Evolutionary conservation across 2,329 filamentous ascomycete genomes (phyloP).

Genomic region (Beauveria pseudobassiana): DNA sequence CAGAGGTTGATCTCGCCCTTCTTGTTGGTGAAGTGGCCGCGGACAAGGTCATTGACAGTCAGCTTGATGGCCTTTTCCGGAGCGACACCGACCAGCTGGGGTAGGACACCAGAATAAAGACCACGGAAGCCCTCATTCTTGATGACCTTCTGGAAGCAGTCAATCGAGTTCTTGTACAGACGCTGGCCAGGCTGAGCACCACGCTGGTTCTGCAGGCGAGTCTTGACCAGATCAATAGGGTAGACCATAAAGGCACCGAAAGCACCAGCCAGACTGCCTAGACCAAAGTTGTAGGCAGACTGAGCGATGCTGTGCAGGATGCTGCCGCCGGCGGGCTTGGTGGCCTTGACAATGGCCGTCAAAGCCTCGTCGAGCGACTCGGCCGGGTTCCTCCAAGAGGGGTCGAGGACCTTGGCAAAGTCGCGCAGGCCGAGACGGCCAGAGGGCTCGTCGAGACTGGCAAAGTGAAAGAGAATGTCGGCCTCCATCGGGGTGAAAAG

Average conservation of each 20-base stretch:
- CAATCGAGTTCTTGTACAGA: conserved; percentile 93
- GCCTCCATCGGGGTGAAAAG: conserved; percentile 98
- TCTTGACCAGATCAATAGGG: conserved; percentile 97
- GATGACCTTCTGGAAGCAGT: conserved; percentile 90
- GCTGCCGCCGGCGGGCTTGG: conserved; percentile 16
- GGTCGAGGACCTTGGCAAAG: conserved; percentile 91
- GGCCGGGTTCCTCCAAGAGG: conserved; percentile 70
- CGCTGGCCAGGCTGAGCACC: conserved; percentile 73
- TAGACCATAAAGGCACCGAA: conserved; percentile 99
- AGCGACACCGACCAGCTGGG: conserved; percentile 94
- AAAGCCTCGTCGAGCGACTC: conserved; percentile 43
- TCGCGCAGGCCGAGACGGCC: conserved; percentile 74
- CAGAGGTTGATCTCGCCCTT: conserved; percentile 64
- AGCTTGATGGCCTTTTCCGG: conserved; percentile 99
- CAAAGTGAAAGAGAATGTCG: conserved; percentile 98
- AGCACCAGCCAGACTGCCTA: conserved; percentile 85
- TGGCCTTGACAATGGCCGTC: conserved; percentile 29
- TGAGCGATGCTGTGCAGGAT: conserved; percentile 54
- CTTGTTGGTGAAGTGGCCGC: conserved; percentile 67
- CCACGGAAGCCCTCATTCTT: conserved; percentile 85
- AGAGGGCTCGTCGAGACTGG: conserved; percentile 81
- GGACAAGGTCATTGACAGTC: conserved; percentile 91
- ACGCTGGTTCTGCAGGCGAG: conserved; percentile 95
- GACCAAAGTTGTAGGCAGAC: conserved; percentile 81
- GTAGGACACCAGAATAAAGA: conserved; percentile 88